Percentiles rank a stretch among this genome's conserved stretches.
Conservation (phyloP, 768 basidiomycete genomes). For the Boletellus ananas region DNA sequence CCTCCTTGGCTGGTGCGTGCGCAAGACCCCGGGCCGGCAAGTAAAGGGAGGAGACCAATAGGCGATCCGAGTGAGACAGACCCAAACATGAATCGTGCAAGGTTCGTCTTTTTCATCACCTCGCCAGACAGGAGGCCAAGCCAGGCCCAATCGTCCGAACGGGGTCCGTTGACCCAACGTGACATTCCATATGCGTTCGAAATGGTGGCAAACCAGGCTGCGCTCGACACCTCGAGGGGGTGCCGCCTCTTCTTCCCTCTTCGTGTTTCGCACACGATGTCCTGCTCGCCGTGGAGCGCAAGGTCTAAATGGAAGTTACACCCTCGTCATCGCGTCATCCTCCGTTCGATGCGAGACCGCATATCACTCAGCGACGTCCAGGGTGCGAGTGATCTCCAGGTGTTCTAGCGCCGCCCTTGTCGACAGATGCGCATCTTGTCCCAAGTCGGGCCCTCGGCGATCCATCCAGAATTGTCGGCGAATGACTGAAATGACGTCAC, state of each 20-base stretch:
- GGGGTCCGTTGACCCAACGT: conserved; percentile 13
- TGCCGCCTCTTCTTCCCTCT: conserved; percentile 1
- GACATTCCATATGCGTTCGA: conserved; percentile 10
- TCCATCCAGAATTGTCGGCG: conserved; percentile 13
- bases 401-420: no score
- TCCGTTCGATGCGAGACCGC: conserved; percentile 15
- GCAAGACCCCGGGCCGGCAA: not conserved
- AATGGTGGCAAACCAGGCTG: conserved; percentile 5
- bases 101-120: conserved; percentile 15
- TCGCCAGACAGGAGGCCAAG: conserved; percentile 4
- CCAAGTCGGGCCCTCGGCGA: conserved; percentile 16
- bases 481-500: conserved; percentile 26
- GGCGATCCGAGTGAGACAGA: not conserved
- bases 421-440: conserved; percentile 3
- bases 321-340: conserved; percentile 2
- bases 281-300: conserved; percentile 19
- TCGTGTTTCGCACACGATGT: conserved; percentile 21
- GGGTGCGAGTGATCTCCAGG: no score
- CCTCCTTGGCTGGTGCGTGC: not conserved
- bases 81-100: conserved; percentile 6
- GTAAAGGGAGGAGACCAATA: conserved; percentile 12
- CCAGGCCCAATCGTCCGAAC: not conserved
- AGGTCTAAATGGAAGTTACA: conserved; percentile 4
- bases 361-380: not conserved
- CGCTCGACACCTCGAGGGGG: conserved; percentile 1